Conservation (phyloP, 371 early-diverging fungal species). For the Ecytonucleospora hepatopenaei region DNA sequence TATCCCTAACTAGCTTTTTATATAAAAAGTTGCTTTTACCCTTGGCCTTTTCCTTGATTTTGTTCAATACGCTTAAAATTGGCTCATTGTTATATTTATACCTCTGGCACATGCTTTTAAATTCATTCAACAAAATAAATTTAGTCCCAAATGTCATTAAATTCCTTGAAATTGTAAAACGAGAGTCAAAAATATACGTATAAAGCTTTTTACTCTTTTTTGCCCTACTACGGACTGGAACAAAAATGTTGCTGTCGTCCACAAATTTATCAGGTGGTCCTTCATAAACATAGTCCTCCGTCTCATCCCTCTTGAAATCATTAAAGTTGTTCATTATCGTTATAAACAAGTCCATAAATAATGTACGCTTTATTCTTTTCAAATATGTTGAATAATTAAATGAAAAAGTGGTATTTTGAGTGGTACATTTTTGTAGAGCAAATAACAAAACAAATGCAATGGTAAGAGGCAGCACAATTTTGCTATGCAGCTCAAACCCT, state of each 20-base stretch:
- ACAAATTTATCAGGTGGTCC: constrained; percentile 8
- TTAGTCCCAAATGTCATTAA: constrained; percentile 27
- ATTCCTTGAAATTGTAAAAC: constrained; percentile 8
- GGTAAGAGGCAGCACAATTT: constrained; percentile 7
- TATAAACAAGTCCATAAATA: constrained; percentile 49
- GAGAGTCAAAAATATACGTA: constrained; percentile 39
- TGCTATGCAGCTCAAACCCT: constrained; percentile 22
- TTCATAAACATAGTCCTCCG: background rate
- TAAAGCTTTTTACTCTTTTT: background rate
- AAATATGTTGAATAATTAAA: constrained; percentile 56
- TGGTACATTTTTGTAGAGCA: constrained; percentile 20
- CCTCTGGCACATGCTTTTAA: constrained; percentile 27
- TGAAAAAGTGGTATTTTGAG: constrained; percentile 32
- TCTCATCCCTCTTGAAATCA: constrained; percentile 18
- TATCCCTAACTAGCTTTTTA: constrained; percentile 6
- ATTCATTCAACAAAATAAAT: constrained; percentile 53
- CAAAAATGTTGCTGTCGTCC: constrained; percentile 19
- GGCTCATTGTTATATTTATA: constrained; percentile 16
- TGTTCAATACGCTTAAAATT: constrained; percentile 11
- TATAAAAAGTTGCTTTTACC: constrained; percentile 29
- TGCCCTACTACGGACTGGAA: background rate
- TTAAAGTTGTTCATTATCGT: constrained; percentile 19
- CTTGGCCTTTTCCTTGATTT: constrained; percentile 30
- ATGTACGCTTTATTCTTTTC: constrained; percentile 37
- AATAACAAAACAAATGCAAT: constrained; percentile 8